Percentiles rank a stretch among this genome's conserved stretches.
Conservation (phyloP, 2,329 filamentous ascomycete species). For the Fusarium illudens region DNA sequence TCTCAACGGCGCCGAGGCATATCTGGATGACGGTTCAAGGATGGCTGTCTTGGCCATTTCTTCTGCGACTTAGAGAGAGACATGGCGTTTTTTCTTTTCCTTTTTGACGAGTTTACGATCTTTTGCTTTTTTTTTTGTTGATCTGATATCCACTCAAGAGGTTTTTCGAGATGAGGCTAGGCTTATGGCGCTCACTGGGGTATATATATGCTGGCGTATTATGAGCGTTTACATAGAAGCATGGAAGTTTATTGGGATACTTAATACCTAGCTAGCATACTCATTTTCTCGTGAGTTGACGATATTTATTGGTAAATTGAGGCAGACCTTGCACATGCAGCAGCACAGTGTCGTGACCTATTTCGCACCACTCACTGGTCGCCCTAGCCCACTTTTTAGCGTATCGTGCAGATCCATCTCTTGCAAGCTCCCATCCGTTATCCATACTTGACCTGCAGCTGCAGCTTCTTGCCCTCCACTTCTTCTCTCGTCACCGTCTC, state of each 20-base stretch:
- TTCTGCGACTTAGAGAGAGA: slow-evolving; percentile 34
- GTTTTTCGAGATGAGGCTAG: slow-evolving; percentile 14
- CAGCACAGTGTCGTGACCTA: background rate
- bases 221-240: slow-evolving; percentile 25
- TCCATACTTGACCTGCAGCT: background rate
- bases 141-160: slow-evolving; percentile 27
- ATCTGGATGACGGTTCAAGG: slow-evolving; percentile 36
- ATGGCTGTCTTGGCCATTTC: slow-evolving; percentile 34
- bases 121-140: background rate
- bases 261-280: background rate
- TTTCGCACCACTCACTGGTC: slow-evolving; percentile 12
- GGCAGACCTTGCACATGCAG: background rate
- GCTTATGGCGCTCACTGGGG: slow-evolving; percentile 23
- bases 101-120: slow-evolving; percentile 2
- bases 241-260: background rate
- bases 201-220: slow-evolving; percentile 24
- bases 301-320: background rate
- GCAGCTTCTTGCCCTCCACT: slow-evolving; percentile 18
- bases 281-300: background rate
- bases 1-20: slow-evolving; percentile 29
- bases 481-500: background rate
- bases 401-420: slow-evolving; percentile 25
- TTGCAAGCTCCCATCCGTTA: background rate
- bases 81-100: slow-evolving; percentile 20
- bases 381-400: slow-evolving; percentile 11